These are phyloP conservation scores for Ilyonectria sp. DNA, from an alignment of 2,329 filamentous ascomycete species.

Conservation along the genomic window DNA sequence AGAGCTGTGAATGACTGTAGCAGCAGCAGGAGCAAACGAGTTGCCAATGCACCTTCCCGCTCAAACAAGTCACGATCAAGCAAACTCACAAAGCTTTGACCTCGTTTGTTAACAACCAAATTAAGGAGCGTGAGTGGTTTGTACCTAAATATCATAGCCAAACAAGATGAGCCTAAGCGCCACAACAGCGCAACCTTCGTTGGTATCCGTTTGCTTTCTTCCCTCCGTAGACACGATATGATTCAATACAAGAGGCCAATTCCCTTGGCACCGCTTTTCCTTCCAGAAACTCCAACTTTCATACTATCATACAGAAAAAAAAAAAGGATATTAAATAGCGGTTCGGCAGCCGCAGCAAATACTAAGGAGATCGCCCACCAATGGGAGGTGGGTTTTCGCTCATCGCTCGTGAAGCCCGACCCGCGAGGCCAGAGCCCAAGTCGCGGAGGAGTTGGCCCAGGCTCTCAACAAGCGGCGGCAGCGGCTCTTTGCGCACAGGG, in stretches of 20 bases:
- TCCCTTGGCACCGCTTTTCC: slow-evolving; percentile 22
- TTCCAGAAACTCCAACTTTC: slow-evolving; percentile 42
- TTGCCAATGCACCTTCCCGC: neutral
- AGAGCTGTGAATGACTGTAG: neutral
- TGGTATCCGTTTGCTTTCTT: neutral
- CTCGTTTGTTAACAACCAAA: neutral
- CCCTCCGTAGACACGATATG: neutral
- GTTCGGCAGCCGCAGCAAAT: neutral
- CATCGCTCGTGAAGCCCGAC: slow-evolving; percentile 15
- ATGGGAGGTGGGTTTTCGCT: slow-evolving; percentile 21
- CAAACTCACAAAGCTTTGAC: neutral
- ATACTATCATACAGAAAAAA: slow-evolving; percentile 19
- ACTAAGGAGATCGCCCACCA: neutral
- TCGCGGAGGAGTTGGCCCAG: slow-evolving; percentile 41
- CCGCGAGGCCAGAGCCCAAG: slow-evolving; percentile 26
- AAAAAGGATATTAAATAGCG: too few relatives aligned
- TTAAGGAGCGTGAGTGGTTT: neutral
- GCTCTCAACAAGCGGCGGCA: slow-evolving; percentile 43
- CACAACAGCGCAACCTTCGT: neutral
- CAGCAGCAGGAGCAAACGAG: neutral
- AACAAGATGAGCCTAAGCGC: neutral
- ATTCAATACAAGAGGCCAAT: slow-evolving; percentile 7
- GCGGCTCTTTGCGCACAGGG: slow-evolving; percentile 32
- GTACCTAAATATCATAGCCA: neutral
- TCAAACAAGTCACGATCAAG: neutral